Evolutionary conservation across 1,284 basidiomycete genomes (phyloP).

Genomic region (Cryptococcus sp.): DNA sequence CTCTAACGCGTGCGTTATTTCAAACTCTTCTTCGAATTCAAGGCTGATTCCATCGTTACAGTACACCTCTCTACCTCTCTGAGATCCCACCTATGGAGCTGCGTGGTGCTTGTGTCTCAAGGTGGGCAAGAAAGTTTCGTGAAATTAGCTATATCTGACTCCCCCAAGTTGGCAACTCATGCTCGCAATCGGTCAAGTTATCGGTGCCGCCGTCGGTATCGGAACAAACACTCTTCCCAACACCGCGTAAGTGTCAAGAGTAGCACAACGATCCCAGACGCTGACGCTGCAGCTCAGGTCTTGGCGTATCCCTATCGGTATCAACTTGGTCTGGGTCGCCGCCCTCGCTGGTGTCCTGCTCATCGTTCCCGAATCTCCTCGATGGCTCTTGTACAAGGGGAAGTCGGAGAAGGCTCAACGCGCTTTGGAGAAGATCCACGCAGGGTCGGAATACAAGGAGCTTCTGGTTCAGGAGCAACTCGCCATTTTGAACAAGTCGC

Average conservation of each 20-base stretch:
- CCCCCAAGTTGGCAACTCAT: constrained; percentile 53
- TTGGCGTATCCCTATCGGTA: constrained; percentile 54
- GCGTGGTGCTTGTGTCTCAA: constrained; percentile 52
- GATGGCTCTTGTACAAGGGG: constrained; percentile 54
- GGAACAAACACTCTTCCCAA: constrained; percentile 26
- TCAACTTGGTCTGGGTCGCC: constrained; percentile 55
- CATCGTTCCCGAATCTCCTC: constrained; percentile 52
- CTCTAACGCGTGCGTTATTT: constrained; percentile 41
- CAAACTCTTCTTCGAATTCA: neutral
- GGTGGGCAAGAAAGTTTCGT: constrained; percentile 10
- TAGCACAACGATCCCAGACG: neutral
- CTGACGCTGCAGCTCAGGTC: constrained; percentile 14
- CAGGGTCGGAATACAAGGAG: constrained; percentile 50
- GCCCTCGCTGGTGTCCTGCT: constrained; percentile 45
- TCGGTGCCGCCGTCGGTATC: constrained; percentile 54
- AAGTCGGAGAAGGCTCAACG: constrained; percentile 51
- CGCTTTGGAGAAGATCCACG: constrained; percentile 53
- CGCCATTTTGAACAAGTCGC: constrained; percentile 50
- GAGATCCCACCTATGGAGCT: constrained; percentile 56
- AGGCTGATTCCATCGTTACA: neutral
- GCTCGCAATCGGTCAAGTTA: constrained; percentile 56
- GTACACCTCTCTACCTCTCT: constrained; percentile 53
- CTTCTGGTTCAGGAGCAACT: constrained; percentile 48
- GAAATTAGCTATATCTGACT: neutral
- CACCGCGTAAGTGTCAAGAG: constrained; percentile 20